Base-by-base conservation (phyloP, 805 yeast genomes). In the Pichia exigua region DNA sequence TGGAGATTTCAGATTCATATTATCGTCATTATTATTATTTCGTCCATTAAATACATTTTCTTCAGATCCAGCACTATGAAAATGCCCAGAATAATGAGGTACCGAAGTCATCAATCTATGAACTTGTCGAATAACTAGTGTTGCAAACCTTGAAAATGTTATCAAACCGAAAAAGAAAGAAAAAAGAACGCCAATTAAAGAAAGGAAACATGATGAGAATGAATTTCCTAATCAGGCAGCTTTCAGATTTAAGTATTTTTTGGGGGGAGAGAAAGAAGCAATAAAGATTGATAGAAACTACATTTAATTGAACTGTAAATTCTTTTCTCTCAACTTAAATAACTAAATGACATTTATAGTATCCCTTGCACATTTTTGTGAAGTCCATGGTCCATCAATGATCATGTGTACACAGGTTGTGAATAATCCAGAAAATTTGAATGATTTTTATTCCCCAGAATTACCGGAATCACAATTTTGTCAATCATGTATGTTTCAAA, bases 311-410 rank as follows among this genome's bases (percentile, higher is more conserved):
- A n/a, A n/a, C n/a, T n/a, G n/a, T n/a, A n/a, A n/a, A n/a, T n/a
- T n/a, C n/a, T n/a, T n/a, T n/a, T n/a, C n/a, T n/a, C n/a, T n/a
- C n/a, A n/a, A n/a, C n/a, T n/a, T n/a, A n/a, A n/a, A 15, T 35
- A 10, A 40, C 8, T 6, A n/a, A 15, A 65, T 65, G 68, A 57
- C 73, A 42, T 78, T 69, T 61, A 75, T 76, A 12, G 65, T 81
- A 11, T 72, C 85, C 21, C 63, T 85, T 46, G 83, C 88, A 0
- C 92, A 85, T 62, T 85, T 85, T 64, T 85, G 92, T 64, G 92
- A 85, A 65, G 75, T 80, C 22, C 91, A 85, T 61, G 92, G 92
- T 0, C 91, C 92, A 0, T 71, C 82, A 13, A 76, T 81, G 42
- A 70, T 85, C 1, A 65, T 82, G 61, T 83, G 87, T 56, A 82